Conservation (phyloP, 208 protist species). For the Acanthamoeba comandoni region DNA sequence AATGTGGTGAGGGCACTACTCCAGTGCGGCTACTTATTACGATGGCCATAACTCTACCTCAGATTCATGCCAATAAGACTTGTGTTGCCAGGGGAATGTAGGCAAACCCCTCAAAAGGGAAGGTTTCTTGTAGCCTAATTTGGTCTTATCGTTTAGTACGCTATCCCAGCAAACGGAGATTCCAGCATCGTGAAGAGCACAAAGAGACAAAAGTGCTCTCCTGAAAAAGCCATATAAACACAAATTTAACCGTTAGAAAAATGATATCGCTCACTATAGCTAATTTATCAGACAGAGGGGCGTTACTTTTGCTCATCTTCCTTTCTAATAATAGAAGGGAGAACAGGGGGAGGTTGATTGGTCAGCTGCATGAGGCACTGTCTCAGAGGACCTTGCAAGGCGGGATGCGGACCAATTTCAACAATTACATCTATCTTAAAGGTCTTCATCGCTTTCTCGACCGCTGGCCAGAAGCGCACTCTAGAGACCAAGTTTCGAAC, state of each 20-base stretch:
- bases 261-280: too few relatives aligned
- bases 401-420: constrained; percentile 30
- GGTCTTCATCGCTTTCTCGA: constrained; percentile 11
- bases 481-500: constrained; percentile 49
- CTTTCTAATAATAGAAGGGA: constrained; percentile 41
- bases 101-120: constrained; percentile 11
- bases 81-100: constrained; percentile 34
- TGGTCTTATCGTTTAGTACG: constrained; percentile 5
- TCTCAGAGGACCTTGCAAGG: constrained; percentile 26
- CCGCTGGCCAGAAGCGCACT: constrained; percentile 55
- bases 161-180: background rate
- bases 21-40: too few relatives aligned
- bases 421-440: constrained; percentile 22
- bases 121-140: background rate
- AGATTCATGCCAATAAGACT: constrained; percentile 44
- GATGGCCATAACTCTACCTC: too few relatives aligned
- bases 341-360: constrained; percentile 3
- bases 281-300: too few relatives aligned
- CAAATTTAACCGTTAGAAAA: too few relatives aligned
- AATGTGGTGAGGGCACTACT: too few relatives aligned
- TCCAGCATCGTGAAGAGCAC: constrained; percentile 48
- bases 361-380: constrained; percentile 28
- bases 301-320: constrained; percentile 40
- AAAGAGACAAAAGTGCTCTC: constrained; percentile 8
- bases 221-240: too few relatives aligned